These are phyloP conservation scores for Collybiopsis luxurians DNA, from an alignment of 768 basidiomycete genomes.

Conservation along the genomic window DNA sequence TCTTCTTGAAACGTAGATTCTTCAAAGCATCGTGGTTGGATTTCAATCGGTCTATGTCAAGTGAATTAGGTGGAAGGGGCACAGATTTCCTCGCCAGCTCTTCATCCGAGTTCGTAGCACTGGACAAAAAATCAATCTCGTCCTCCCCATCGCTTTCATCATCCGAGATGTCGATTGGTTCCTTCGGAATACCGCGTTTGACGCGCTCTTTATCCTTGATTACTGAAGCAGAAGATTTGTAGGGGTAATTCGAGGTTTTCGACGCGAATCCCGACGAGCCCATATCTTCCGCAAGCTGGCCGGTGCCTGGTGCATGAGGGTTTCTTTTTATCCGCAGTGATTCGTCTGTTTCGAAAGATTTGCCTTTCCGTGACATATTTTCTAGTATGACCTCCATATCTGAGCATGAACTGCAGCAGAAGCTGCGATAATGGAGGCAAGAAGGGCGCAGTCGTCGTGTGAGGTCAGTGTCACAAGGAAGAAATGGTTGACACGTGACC, in stretches of 20 bases:
- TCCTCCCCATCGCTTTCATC: not conserved
- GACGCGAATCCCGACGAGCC: constrained; percentile 7
- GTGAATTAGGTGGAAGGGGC: not conserved
- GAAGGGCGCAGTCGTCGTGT: too few species aligned
- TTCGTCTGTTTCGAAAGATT: not conserved
- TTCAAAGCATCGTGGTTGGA: constrained; percentile 9
- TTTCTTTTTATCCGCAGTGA: not conserved
- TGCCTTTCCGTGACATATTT: not conserved
- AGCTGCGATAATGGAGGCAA: not conserved
- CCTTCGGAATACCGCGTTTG: not conserved
- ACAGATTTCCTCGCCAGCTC: not conserved
- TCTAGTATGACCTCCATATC: not conserved
- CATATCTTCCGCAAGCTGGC: constrained; percentile 3
- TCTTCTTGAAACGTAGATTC: constrained; percentile 34
- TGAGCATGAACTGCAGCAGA: not conserved
- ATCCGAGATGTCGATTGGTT: not conserved
- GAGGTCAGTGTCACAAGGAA: not conserved
- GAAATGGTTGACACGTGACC: constrained; percentile 7
- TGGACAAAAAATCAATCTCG: constrained; percentile 1
- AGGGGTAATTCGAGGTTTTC: not conserved
- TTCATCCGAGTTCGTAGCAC: not conserved
- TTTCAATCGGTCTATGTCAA: not conserved
- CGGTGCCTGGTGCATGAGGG: not conserved
- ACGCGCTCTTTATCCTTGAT: not conserved
- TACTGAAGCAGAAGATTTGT: not conserved